These are phyloP conservation scores for Citrus inodora DNA, from an alignment of 345 rosid genomes.

Conservation along the genomic window DNA sequence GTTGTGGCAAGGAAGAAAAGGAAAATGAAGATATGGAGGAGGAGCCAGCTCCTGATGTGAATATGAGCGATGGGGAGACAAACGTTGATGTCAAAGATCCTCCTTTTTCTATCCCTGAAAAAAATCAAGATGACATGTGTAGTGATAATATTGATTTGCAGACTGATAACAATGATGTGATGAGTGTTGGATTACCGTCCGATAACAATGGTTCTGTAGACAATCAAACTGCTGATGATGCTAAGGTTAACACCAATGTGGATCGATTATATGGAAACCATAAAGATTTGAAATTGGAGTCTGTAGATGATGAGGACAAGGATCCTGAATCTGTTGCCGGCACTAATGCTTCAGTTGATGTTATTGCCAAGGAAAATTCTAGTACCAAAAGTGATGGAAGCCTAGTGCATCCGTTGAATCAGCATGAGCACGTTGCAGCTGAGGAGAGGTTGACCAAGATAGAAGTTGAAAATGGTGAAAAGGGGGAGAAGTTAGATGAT, in stretches of 20 bases:
- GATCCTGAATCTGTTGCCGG: slow-evolving; percentile 4
- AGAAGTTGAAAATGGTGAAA: slow-evolving; percentile 18
- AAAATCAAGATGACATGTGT: background rate
- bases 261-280: background rate
- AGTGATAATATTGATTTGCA: background rate
- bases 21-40: slow-evolving; percentile 5
- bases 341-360: slow-evolving; percentile 8
- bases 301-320: slow-evolving; percentile 3
- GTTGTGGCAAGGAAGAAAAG: slow-evolving; percentile 10
- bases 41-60: background rate
- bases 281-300: slow-evolving; percentile 1
- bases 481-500: slow-evolving; percentile 10
- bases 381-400: background rate
- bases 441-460: background rate
- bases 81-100: slow-evolving; percentile 13
- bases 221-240: background rate
- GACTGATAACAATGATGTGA: slow-evolving; percentile 2
- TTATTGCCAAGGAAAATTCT: background rate
- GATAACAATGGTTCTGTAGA: background rate
- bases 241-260: background rate
- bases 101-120: slow-evolving; percentile 3
- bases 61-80: slow-evolving; percentile 1
- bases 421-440: background rate
- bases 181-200: background rate
- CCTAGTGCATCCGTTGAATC: background rate